Base-by-base conservation (phyloP, 2,329 filamentous ascomycete genomes). In the Diaporthe batatas region DNA sequence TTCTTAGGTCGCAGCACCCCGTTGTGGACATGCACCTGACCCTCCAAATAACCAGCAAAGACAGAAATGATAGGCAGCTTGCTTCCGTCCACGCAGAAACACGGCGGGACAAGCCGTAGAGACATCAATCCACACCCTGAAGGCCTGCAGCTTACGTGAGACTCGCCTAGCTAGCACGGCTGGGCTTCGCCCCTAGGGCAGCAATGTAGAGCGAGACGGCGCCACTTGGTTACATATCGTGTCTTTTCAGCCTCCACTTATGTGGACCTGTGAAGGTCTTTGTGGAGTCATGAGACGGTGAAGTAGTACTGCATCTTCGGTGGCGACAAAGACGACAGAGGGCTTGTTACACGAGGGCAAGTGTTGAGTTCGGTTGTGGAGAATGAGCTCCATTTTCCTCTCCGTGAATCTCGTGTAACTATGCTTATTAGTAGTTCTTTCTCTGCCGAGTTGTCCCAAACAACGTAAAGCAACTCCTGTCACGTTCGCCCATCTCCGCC, bases 131-230 rank as follows among this genome's bases (percentile, higher is more conserved):
- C 29, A n/a, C 21, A 25, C 23, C 21, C 62, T 14, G 21, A 12
- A 51, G 23, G 21, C 44, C 21, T 51, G 29, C 44, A 51, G 62
- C 62, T 34, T 21, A 64, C 47, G 58, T n/a, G 42, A 34, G 29
- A 65, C 18, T 8, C 29, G 12, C 36, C 32, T 32, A 39, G 47
- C 62, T 67, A 67, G 62, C 12, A 53, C 25, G n/a, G 29, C 29
- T 18, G 44, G 32, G 62, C 62, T 16, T 12, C 62, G 14, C 16
- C 39, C 10, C 36, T 23, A 10, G 8, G 39, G 16, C 23, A 62
- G 21, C n/a, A 51, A 25, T 2, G n/a, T 25, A 51, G n/a, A 51
- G 47, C 11, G n/a, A 25, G n/a, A 6, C 11, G n/a, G 23, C 5
- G 3, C 39, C 8, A 32, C 23, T 51, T 11, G 10, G 14, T n/a